Base-by-base conservation (phyloP, 106 monocot genomes). In the Phalaenopsis aphrodite region DNA sequence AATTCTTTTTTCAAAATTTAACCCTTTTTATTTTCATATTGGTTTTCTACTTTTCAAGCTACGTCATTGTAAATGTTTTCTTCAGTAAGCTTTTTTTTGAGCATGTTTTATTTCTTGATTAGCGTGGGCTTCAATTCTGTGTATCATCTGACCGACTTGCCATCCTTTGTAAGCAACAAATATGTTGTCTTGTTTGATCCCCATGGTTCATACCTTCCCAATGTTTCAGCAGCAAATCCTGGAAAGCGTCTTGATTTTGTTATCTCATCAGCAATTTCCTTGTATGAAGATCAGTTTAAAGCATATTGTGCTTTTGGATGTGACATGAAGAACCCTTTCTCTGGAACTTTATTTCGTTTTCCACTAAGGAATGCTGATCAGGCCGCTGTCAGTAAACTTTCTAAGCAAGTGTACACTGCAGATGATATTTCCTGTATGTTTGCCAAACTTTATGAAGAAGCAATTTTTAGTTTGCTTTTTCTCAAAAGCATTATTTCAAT, bases 51-150 rank as follows among this genome's bases (percentile, higher is more conserved):
- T 30, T 66, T 45, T 36, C 41, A 52, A 80, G 52, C 43, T 38
- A 46, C 39, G 7, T 75, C 42, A n/a, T 11, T 42, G 41, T 55
- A 67, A 23, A 77, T 19, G 15, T 24, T 24, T 55, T 75, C 52
- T 52, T 79, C 37, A 84, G 5, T 72, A 17, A 66, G 8, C 5
- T 41, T 77, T 41, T 77, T 79, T 39, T 81, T 82, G 15, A 39
- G 21, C 21, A 5, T 49, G 64, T 82, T 77, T 42, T 61, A 61
- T 61, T 68, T 85, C 12, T 82, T 79, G 57, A 81, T 4, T 73
- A 98, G 94, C 85, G 98, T 98, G 42, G 98, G 98, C 39, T 98
- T 98, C 83, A 98, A 98, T 87, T 98, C 98, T 37, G 92, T 98
- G 71, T 98, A 98, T 82, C 98, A 98, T 87, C 73, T 98, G n/a